Percentiles rank a stretch among this genome's conserved stretches.
These are phyloP conservation scores for Psidium friedrichsthalianum DNA, from an alignment of 345 rosid species.

Conservation along the genomic window DNA sequence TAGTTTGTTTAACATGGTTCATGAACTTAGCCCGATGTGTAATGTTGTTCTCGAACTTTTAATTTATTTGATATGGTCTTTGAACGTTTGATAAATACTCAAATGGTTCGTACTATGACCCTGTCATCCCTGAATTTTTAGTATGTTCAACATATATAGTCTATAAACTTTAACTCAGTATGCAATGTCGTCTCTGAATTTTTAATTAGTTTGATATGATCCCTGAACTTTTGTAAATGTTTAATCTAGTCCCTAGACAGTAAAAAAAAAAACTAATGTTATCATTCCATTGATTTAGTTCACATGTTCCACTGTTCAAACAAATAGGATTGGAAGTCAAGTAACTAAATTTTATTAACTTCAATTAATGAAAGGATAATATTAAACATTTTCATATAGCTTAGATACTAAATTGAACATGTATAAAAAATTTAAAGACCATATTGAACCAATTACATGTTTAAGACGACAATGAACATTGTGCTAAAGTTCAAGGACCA, in stretches of 20 bases:
- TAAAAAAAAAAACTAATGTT: background rate
- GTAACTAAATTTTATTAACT: background rate
- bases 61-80: background rate
- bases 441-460: background rate
- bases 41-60: background rate
- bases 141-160: background rate
- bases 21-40: background rate
- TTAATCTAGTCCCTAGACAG: background rate
- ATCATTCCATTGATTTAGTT: background rate
- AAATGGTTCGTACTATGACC: background rate
- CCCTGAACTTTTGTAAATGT: background rate
- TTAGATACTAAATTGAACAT: background rate
- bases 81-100: background rate
- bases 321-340: background rate
- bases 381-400: background rate
- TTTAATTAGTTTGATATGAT: background rate
- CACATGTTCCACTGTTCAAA: background rate
- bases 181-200: background rate
- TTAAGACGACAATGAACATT: background rate
- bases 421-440: accelerated
- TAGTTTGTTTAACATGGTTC: background rate
- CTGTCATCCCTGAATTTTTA: background rate
- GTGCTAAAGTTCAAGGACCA: background rate
- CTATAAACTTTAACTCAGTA: background rate
- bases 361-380: background rate